phyloP scores from a whole-genome alignment of 345 rosid species.

The Atalantia buxifolia region DNA sequence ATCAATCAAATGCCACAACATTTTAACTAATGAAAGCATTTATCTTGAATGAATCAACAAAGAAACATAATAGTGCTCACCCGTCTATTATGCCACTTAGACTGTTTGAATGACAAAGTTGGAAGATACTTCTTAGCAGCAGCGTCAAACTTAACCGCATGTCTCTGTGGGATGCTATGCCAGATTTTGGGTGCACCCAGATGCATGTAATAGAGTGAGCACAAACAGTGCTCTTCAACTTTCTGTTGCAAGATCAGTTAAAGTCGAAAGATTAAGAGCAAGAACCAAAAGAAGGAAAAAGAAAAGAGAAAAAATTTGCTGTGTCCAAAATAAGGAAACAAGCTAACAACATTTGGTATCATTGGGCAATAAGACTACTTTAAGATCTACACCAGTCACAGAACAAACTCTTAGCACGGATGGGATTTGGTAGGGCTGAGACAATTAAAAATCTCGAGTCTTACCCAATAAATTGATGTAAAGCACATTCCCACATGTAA shows the following conservation, averaged over 20 bases:
- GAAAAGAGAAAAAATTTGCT: background rate
- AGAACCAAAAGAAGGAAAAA: background rate
- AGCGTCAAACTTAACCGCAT: slow-evolving; percentile 36
- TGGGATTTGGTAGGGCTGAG: slow-evolving; percentile 3
- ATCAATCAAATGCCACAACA: background rate
- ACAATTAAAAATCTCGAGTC: slow-evolving; percentile 17
- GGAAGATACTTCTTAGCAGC: slow-evolving; percentile 32
- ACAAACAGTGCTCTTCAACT: slow-evolving; percentile 60
- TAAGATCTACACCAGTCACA: background rate
- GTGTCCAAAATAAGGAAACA: slow-evolving; percentile 7
- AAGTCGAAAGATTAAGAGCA: slow-evolving; percentile 13
- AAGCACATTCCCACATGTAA: slow-evolving; percentile 71
- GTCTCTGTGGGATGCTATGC: slow-evolving; percentile 54
- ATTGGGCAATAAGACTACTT: background rate
- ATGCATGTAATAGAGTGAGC: slow-evolving; percentile 60
- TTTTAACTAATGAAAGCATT: background rate
- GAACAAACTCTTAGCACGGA: background rate
- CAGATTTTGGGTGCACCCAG: slow-evolving; percentile 67
- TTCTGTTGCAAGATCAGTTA: slow-evolving; percentile 44
- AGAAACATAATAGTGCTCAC: slow-evolving; percentile 38
- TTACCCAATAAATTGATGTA: slow-evolving; percentile 66
- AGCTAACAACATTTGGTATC: background rate
- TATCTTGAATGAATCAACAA: slow-evolving; percentile 8
- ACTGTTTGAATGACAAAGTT: slow-evolving; percentile 23
- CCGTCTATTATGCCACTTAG: slow-evolving; percentile 24